A percentile compares a stretch with the other conserved stretches of the same genome.
These are phyloP conservation scores for Alternaria viburni DNA, from an alignment of 2,329 filamentous ascomycete species.

Conservation along the genomic window DNA sequence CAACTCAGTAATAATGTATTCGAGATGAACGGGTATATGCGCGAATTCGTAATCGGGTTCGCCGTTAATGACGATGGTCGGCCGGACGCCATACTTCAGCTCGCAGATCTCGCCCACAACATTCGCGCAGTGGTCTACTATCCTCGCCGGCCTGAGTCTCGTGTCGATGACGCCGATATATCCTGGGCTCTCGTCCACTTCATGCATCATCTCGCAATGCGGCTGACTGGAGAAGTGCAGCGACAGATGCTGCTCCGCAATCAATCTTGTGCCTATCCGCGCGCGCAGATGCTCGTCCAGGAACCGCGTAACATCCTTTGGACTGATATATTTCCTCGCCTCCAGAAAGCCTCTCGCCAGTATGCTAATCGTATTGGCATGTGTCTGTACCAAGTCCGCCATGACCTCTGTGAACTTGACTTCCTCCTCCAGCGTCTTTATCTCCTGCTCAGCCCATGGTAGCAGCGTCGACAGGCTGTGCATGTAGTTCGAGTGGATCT, in stretches of 20 bases:
- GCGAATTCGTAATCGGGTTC: slow-evolving; percentile 88
- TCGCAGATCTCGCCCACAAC: slow-evolving; percentile 97
- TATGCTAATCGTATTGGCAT: slow-evolving; percentile 91
- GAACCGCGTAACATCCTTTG: slow-evolving; percentile 84
- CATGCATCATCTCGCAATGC: slow-evolving; percentile 62
- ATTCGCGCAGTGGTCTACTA: slow-evolving; percentile 82
- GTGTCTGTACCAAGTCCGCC: slow-evolving; percentile 92
- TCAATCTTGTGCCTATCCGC: slow-evolving; percentile 89
- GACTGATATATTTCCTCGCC: slow-evolving; percentile 85
- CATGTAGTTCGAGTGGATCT: slow-evolving; percentile 95
- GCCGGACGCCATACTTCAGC: slow-evolving; percentile 89
- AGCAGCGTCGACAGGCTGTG: slow-evolving; percentile 90
- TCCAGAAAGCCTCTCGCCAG: slow-evolving; percentile 92
- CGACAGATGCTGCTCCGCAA: slow-evolving; percentile 96
- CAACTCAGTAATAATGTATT: slow-evolving; percentile 96
- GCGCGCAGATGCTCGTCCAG: slow-evolving; percentile 93
- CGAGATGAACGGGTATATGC: slow-evolving; percentile 92
- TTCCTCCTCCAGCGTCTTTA: slow-evolving; percentile 83
- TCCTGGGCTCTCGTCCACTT: slow-evolving; percentile 57
- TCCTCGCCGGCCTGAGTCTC: slow-evolving; percentile 77
- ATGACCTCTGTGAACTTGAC: slow-evolving; percentile 90
- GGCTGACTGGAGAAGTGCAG: slow-evolving; percentile 79
- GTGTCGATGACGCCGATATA: slow-evolving; percentile 98
- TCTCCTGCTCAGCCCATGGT: slow-evolving; percentile 76
- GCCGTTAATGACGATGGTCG: slow-evolving; percentile 80